Base-by-base conservation (phyloP, 495 filamentous ascomycete genomes). In the Aspergillus ostianus region DNA sequence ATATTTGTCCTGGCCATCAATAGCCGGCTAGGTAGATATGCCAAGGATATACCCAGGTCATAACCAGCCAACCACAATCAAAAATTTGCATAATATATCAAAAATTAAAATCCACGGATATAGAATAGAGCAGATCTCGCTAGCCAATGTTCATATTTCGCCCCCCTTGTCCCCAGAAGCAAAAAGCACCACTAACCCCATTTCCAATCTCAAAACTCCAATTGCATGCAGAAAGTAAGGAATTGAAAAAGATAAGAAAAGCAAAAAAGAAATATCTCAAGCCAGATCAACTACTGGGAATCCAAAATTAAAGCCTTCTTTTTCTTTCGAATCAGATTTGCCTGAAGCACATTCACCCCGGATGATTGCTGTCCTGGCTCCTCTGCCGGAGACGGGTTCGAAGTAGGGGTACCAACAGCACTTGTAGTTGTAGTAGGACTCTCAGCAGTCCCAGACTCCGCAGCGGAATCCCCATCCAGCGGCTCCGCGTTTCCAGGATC, bases 261-360 rank as follows among this genome's bases (percentile, higher is more conserved):
- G 15, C 2, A 13, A 15, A 41, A 41, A 41, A 41, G 6, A 4
- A 41, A 13, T 10, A 15, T 32, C 29, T 6, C 15, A 41, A 41
- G 3, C 36, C 10, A 41, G 8, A 32, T 32, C 3, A 32, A 32
- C 36, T 12, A 41, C 15, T 15, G 12, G 2, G 15, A 41, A 41
- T 3, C 30, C 30, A n/a, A 49, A 44, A 17, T 21, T 45, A 56
- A 67, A 26, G 70, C 64, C 72, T 89, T 91, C 23, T 79, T 76
- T 69, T 89, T 91, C 69, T 88, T 92, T 60, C 85, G 76, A 29
- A 92, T 73, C 64, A 90, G 65, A 2, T 78, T 80, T 21, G 76
- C 79, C 46, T 76, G 75, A 10, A 90, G 79, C 54, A 85, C 70
- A 63, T 88, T 89, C 53, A 86, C 80, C 12, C 71, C 68, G n/a